These are phyloP conservation scores for Lactarius tabidus DNA, from an alignment of 768 basidiomycete genomes.

Conservation along the genomic window DNA sequence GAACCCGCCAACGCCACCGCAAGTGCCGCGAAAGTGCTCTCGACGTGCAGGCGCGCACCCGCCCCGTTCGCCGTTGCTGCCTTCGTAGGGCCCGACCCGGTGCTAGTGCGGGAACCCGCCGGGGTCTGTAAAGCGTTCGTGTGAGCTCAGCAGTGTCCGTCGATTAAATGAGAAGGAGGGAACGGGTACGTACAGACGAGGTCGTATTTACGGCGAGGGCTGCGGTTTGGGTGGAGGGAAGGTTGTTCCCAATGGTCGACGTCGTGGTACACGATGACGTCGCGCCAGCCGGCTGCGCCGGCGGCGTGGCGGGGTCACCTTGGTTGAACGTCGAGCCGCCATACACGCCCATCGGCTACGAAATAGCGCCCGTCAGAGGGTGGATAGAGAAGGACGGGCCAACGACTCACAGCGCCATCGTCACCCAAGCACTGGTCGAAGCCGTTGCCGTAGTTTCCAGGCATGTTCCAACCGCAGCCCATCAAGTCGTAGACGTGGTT, in stretches of 20 bases:
- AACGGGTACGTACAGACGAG: not conserved
- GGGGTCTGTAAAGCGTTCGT: not conserved
- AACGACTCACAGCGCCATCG: constrained; percentile 39
- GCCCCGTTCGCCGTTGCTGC: not conserved
- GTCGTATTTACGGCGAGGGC: not conserved
- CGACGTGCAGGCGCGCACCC: not conserved
- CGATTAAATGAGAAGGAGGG: not conserved
- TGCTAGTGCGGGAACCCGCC: not conserved
- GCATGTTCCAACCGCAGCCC: constrained; percentile 64
- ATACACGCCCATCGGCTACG: constrained; percentile 63
- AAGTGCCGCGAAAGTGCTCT: not conserved
- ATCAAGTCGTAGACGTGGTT: constrained; percentile 55
- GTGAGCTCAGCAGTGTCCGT: not conserved
- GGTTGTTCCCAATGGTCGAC: constrained; percentile 49
- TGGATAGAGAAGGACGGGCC: not conserved
- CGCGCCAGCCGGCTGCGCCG: constrained; percentile 51
- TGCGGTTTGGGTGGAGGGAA: constrained; percentile 8
- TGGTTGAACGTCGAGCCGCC: constrained; percentile 64
- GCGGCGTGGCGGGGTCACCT: constrained; percentile 52
- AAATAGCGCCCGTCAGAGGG: constrained; percentile 3
- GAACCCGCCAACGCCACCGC: not conserved
- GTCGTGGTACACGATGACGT: constrained; percentile 56
- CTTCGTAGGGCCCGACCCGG: not conserved
- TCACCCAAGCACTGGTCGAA: constrained; percentile 49
- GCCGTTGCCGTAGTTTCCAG: constrained; percentile 41